phyloP scores from a whole-genome alignment of 2,329 filamentous ascomycete genomes.

The Tolypocladium inflatum region DNA sequence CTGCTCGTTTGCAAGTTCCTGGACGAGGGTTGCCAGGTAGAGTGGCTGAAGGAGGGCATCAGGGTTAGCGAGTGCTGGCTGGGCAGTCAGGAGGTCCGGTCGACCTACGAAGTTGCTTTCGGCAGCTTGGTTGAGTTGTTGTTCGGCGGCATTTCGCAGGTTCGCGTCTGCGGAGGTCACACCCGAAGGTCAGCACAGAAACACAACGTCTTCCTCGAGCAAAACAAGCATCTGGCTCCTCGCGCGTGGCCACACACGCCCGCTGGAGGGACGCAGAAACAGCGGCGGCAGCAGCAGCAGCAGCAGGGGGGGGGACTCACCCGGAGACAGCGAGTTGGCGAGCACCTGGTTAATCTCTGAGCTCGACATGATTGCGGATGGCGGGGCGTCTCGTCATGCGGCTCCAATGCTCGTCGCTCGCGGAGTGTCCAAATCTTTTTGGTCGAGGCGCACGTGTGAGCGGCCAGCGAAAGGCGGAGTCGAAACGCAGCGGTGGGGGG shows the following conservation, averaged over 20 bases:
- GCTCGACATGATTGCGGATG: conserved; percentile 50
- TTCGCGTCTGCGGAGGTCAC: conserved; percentile 59
- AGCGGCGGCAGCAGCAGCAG: conserved; percentile 1
- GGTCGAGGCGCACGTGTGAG: conserved; percentile 19
- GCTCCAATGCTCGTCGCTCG: conserved; percentile 13
- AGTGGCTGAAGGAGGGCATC: conserved; percentile 52
- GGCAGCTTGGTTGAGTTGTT: conserved; percentile 85
- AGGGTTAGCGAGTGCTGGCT: conserved; percentile 13
- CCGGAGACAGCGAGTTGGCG: conserved; percentile 89
- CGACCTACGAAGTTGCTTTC: conserved; percentile 83
- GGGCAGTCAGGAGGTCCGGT: conserved; percentile 11
- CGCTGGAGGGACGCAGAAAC: background rate
- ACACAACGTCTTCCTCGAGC: background rate
- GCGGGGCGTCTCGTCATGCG: conserved; percentile 26
- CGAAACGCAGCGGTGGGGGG: conserved; percentile 5
- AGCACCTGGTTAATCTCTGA: conserved; percentile 98
- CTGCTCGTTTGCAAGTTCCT: conserved; percentile 86
- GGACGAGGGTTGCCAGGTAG: conserved; percentile 87
- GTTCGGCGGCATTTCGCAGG: conserved; percentile 83
- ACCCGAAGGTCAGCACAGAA: conserved; percentile 20
- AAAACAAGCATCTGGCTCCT: background rate
- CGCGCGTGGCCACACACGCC: background rate
- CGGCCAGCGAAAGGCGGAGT: conserved; percentile 16
- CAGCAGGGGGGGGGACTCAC: conserved; percentile 42
- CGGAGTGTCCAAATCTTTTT: conserved; percentile 6